These are phyloP conservation scores for Byssothecium circinans DNA, from an alignment of 2,329 filamentous ascomycete species.

Conservation along the genomic window DNA sequence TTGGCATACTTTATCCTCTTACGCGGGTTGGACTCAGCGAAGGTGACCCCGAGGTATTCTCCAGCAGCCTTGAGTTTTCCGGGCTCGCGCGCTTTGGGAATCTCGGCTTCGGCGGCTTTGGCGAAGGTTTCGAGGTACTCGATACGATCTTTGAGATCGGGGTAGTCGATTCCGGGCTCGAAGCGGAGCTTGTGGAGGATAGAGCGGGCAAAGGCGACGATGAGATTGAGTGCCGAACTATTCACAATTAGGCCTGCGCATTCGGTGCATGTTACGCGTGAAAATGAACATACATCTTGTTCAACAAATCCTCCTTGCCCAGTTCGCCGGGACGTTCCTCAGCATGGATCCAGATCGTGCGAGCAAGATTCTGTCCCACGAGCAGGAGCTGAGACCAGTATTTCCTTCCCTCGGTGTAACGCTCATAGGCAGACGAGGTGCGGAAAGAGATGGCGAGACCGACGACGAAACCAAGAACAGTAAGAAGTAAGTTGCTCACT, in stretches of 20 bases:
- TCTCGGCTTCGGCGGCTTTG: constrained; percentile 54
- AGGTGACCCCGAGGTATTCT: constrained; percentile 74
- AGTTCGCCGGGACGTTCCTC: constrained; percentile 60
- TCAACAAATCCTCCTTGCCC: constrained; percentile 68
- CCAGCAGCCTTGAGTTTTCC: constrained; percentile 62
- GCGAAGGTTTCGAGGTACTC: constrained; percentile 77
- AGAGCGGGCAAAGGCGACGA: constrained; percentile 74
- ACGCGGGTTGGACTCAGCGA: constrained; percentile 76
- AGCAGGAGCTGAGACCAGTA: constrained; percentile 63
- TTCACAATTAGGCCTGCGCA: not conserved
- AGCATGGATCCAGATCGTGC: constrained; percentile 81
- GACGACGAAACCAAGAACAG: constrained; percentile 79
- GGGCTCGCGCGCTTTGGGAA: constrained; percentile 34
- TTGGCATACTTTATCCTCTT: constrained; percentile 74
- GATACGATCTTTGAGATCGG: constrained; percentile 70
- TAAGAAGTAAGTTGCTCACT: constrained; percentile 70
- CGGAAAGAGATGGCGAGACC: constrained; percentile 77
- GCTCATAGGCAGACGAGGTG: constrained; percentile 75
- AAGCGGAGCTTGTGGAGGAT: constrained; percentile 84
- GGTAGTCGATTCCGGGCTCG: constrained; percentile 77
- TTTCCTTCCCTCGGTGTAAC: constrained; percentile 62
- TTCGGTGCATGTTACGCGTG: too few species aligned
- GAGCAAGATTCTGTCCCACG: constrained; percentile 60
- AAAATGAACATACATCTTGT: constrained; percentile 58
- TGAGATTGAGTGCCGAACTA: constrained; percentile 70